A percentile compares a stretch with the other conserved stretches of the same genome.
These are phyloP conservation scores for Parmelia sp. DNA, from an alignment of 495 filamentous ascomycete species.

Conservation along the genomic window DNA sequence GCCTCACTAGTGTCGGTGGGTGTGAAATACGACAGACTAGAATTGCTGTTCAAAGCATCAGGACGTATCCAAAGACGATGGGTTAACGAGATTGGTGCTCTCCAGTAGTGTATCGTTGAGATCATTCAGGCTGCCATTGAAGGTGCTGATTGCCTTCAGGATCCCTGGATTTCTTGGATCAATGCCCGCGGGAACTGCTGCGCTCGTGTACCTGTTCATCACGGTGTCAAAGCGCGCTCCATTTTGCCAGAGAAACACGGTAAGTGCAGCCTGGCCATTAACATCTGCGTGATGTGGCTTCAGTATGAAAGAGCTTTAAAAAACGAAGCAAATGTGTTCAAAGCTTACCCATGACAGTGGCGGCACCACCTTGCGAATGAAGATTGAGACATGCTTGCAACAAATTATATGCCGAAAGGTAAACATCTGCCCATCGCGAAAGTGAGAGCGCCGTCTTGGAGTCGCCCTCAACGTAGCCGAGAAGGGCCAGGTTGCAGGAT, in stretches of 20 bases:
- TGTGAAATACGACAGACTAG: not conserved
- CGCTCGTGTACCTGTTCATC: constrained; percentile 2
- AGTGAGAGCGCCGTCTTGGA: not conserved
- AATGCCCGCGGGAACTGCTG: not conserved
- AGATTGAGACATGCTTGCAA: not conserved
- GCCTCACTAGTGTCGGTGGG: too few relatives aligned
- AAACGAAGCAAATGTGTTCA: not conserved
- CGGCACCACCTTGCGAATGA: constrained; percentile 1
- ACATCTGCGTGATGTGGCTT: not conserved
- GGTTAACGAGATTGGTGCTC: not conserved
- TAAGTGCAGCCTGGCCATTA: not conserved
- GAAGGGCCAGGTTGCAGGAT: constrained; percentile 10
- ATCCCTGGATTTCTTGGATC: not conserved
- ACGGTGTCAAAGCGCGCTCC: not conserved
- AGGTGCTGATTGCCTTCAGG: not conserved
- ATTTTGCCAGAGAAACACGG: constrained; percentile 1
- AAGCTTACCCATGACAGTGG: not conserved
- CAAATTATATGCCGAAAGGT: not conserved
- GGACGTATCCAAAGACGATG: not conserved
- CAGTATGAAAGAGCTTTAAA: not conserved
- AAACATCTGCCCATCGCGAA: not conserved
- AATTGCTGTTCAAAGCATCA: not conserved
- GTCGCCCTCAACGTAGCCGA: not conserved
- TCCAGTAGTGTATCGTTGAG: not conserved
- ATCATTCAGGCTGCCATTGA: not conserved